Conservation (phyloP, 768 basidiomycete species). For the Macrolepiota fuliginosa region DNA sequence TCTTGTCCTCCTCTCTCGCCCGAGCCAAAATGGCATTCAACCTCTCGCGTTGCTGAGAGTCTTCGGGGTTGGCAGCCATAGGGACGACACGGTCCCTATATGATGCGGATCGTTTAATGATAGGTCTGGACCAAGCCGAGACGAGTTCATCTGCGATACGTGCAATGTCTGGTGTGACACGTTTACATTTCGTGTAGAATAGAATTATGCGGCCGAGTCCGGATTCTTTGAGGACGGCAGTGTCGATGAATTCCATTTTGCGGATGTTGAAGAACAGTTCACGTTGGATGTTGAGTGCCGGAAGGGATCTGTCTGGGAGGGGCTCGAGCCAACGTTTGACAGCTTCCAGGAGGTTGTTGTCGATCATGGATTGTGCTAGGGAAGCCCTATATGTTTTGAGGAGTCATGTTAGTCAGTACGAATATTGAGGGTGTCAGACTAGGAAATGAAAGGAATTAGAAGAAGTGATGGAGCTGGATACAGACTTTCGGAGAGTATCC, state of each 20-base stretch:
- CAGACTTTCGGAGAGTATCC: slow-evolving; percentile 87
- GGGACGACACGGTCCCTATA: slow-evolving; percentile 76
- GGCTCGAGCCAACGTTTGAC: slow-evolving; percentile 93
- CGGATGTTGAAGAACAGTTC: slow-evolving; percentile 82
- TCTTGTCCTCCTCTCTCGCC: slow-evolving; percentile 66
- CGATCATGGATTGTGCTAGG: slow-evolving; percentile 88
- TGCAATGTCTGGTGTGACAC: slow-evolving; percentile 78
- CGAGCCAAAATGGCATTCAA: slow-evolving; percentile 69
- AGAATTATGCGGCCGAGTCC: slow-evolving; percentile 85
- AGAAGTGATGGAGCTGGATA: neutral
- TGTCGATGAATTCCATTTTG: slow-evolving; percentile 93
- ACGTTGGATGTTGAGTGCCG: slow-evolving; percentile 93
- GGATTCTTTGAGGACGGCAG: slow-evolving; percentile 85
- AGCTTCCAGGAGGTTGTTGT: slow-evolving; percentile 91
- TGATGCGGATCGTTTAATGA: slow-evolving; percentile 85
- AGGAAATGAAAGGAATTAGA: neutral
- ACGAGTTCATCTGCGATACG: slow-evolving; percentile 84
- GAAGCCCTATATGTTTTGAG: slow-evolving; percentile 61
- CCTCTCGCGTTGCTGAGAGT: slow-evolving; percentile 43
- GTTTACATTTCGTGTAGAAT: slow-evolving; percentile 96
- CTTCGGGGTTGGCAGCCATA: slow-evolving; percentile 42
- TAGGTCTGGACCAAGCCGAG: slow-evolving; percentile 83
- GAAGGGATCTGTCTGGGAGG: slow-evolving; percentile 87
- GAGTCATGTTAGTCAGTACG: slow-evolving; percentile 4
- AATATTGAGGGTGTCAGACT: slow-evolving; percentile 12